Evolutionary conservation across 1,284 basidiomycete species (phyloP), one percentile per base, ranked within the genome.

Genomic region (Leccinum angustisporum): DNA sequence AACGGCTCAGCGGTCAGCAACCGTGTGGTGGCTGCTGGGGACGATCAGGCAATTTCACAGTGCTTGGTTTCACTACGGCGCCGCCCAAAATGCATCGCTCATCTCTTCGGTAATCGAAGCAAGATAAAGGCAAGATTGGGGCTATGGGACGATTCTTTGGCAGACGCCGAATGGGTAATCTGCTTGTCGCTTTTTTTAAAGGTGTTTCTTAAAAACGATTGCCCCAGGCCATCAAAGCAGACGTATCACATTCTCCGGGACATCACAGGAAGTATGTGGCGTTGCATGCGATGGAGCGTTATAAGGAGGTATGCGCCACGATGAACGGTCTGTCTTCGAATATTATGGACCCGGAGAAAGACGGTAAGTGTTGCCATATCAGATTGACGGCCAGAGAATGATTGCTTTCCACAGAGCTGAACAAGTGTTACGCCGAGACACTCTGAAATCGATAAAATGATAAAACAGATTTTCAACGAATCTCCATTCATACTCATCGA

Each of bases 401-500:
- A 63, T 48, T 6, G 27, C 4, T 3, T 51, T 63, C 11, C 25
- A 27, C 27, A 66, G 66, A 36, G 5, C 31, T 66, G 31, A 7
- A 16, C 38, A 27, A 43, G 30, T 50, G 51, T 38, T 51, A 65
- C 21, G 11, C 2, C 6, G 10, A 38, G 25, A 56, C 51, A 14
- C 1, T 54, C 10, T 1, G 13, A 56, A 31, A 54, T 53, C 8
- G 27, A 61, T 38, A 10, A 33, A 4, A 21, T 16, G 14, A 56
- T 67, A 18, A 13, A 48, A 13, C 16, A 10, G 3, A 25, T 62
- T 10, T 56, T 53, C 25, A 40, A 64, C 7, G 16, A 6, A 33
- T 59, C 63, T 9, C 66, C 66, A 16, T 60, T 60, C n/a, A 31
- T 65, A n/a, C 54, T 64, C 21, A 67, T 68, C 46, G 16, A 62